A percentile compares a stretch with the other conserved stretches of the same genome.
Conservation (phyloP, 805 yeast species). For the Priceomyces medius region DNA sequence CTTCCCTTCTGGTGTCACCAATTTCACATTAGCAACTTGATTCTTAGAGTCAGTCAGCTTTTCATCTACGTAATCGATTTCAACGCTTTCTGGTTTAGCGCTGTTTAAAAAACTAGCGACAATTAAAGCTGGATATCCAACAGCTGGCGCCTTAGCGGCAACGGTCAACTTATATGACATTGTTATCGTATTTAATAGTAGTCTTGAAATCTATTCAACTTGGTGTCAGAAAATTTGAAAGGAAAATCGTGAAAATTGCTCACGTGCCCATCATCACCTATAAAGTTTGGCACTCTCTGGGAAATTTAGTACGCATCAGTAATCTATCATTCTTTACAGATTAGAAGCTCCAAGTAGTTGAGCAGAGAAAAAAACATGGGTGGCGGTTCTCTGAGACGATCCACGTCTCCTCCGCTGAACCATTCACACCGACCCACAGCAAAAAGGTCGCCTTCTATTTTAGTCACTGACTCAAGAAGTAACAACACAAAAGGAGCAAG, state of each 20-base stretch:
- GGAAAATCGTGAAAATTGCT: no score
- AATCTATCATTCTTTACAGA: no score
- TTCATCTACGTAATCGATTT: conserved; percentile 69
- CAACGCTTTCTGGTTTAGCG: conserved; percentile 45
- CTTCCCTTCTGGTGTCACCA: conserved; percentile 42
- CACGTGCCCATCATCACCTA: no score
- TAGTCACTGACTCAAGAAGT: conserved; percentile 85
- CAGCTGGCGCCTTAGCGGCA: conserved; percentile 83
- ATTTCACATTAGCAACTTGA: conserved; percentile 43
- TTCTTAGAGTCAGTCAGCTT: conserved; percentile 50
- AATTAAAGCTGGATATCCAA: conserved; percentile 75
- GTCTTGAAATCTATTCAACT: background rate
- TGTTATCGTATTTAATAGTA: background rate
- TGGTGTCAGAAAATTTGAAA: no score
- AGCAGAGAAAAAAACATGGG: no score
- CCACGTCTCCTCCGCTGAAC: conserved; percentile 5
- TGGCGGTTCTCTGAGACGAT: conserved; percentile 1
- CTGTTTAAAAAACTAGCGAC: conserved; percentile 74
- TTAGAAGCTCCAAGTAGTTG: no score
- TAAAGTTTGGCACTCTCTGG: no score
- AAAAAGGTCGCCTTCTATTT: conserved; percentile 86
- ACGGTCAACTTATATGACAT: conserved; percentile 56
- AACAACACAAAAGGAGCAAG: conserved; percentile 48
- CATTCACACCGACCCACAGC: conserved; percentile 55
- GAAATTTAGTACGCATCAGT: no score